These are phyloP conservation scores for Syzygium grande DNA, from an alignment of 345 rosid species.

Conservation along the genomic window DNA sequence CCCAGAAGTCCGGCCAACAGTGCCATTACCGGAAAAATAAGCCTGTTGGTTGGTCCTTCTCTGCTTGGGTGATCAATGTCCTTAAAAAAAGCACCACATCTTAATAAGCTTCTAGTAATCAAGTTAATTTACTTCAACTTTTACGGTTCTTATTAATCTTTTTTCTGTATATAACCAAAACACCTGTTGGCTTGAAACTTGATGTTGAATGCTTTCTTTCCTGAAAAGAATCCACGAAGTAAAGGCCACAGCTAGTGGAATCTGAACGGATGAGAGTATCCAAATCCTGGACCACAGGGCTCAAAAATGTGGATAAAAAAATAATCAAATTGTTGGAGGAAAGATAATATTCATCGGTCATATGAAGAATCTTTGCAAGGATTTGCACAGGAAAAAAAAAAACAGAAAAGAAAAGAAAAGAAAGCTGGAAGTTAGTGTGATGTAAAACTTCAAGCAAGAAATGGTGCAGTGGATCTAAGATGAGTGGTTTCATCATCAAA, in stretches of 20 bases:
- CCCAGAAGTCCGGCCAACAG: conserved; percentile 75
- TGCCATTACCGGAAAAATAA: conserved; percentile 72
- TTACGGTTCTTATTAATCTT: no score
- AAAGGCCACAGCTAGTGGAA: conserved; percentile 66
- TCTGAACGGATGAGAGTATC: conserved; percentile 60
- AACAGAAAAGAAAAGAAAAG: not conserved
- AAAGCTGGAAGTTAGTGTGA: not conserved
- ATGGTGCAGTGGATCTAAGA: not conserved
- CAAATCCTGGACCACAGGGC: no score
- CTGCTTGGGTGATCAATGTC: conserved; percentile 26
- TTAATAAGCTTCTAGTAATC: not conserved
- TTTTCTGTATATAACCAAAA: not conserved
- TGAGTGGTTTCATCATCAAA: not conserved
- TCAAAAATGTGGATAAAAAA: no score
- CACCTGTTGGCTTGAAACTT: conserved; percentile 26
- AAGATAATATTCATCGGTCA: not conserved
- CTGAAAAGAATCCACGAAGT: conserved; percentile 53
- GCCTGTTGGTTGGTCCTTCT: conserved; percentile 21
- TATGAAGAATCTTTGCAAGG: not conserved
- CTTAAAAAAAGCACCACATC: not conserved
- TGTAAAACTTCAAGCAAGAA: not conserved
- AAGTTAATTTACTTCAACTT: not conserved
- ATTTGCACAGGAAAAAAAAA: no score
- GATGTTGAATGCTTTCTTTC: conserved; percentile 22
- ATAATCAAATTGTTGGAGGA: not conserved